phyloP scores from a whole-genome alignment of 108 stramenopile species.

The Nitzschia inconspicua region DNA sequence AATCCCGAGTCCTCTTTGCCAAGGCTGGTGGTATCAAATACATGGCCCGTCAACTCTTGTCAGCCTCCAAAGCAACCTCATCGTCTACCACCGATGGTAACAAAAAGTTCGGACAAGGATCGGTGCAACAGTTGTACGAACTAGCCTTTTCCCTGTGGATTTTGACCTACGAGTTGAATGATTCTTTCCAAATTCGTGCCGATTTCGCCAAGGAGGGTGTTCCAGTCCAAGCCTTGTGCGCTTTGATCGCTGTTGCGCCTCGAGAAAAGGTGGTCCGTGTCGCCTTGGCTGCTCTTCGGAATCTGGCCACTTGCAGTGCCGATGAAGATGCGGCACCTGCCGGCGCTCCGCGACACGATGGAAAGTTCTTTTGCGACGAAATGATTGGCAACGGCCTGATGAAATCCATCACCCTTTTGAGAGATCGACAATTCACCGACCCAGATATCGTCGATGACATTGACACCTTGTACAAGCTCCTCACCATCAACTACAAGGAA shows the following conservation, averaged over 20 bases:
- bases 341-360: slow-evolving; percentile 29
- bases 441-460: slow-evolving; percentile 87
- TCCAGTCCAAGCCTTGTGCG: slow-evolving; percentile 62
- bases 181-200: slow-evolving; percentile 54
- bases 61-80: slow-evolving; percentile 34
- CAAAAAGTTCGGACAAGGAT: slow-evolving; percentile 59
- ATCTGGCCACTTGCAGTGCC: slow-evolving; percentile 70
- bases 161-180: slow-evolving; percentile 84
- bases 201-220: slow-evolving; percentile 80
- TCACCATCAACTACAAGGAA: slow-evolving; percentile 86
- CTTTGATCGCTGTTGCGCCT: slow-evolving; percentile 82
- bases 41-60: slow-evolving; percentile 78
- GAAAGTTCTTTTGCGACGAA: slow-evolving; percentile 71
- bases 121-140: slow-evolving; percentile 95
- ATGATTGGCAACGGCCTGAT: slow-evolving; percentile 91
- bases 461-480: slow-evolving; percentile 67
- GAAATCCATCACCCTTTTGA: slow-evolving; percentile 81
- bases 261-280: slow-evolving; percentile 94
- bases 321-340: slow-evolving; percentile 42
- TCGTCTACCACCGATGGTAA: slow-evolving; percentile 23
- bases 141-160: slow-evolving; percentile 94
- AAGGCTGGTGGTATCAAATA: slow-evolving; percentile 86
- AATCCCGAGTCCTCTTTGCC: slow-evolving; percentile 74
- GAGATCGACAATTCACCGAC: slow-evolving; percentile 87
- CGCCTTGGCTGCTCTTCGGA: slow-evolving; percentile 74